Base-by-base conservation (phyloP, 2,329 filamentous ascomycete genomes). In the Sarocladium oryzae region DNA sequence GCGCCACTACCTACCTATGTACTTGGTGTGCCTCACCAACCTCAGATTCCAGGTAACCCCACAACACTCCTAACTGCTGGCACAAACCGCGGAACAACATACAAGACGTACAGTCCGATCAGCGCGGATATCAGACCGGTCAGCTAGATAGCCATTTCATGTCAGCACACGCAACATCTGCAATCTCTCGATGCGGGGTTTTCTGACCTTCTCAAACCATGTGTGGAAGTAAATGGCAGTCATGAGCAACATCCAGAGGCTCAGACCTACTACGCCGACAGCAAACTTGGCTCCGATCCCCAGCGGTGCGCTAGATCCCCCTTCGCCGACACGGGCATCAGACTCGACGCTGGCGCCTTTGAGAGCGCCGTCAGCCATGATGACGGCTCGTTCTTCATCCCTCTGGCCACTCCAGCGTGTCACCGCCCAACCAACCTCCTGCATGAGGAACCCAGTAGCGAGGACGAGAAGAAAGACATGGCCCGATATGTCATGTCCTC, bases 141-240 rank as follows among this genome's bases (percentile, higher is more conserved):
- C 60, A 81, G 59, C 78, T 79, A 9, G 20, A 4, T 4, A 23
- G 20, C 10, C 10, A 24, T 6, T 20, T 21, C n/a, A 21, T 11
- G 57, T 67, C 52, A 68, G 63, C 50, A 49, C 48, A 49, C 8
- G n/a, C 7, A 10, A 7, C 21, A 30, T 35, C 37, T 23, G 24
- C 20, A 51, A 18, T 20, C 23, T 5, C 1, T 21, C 4, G 20
- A 2, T 4, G n/a, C 0, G 7, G 38, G 18, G 37, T 3, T 16
- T n/a, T 65, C 76, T 62, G 61, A 88, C 86, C 85, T 97, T 99
- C 73, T 99, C 93, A 61, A 95, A 85, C 91, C 92, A 97, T 1
- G 93, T 99, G 68, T 99, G 93, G 63, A 99, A 99, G 76, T 92
- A 99, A 35, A 95, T 91, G 2, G 91, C 91, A 36, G 93, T 99